These are phyloP conservation scores for Alternaria gansuensis DNA, from an alignment of 2,329 filamentous ascomycete species.

Conservation along the genomic window DNA sequence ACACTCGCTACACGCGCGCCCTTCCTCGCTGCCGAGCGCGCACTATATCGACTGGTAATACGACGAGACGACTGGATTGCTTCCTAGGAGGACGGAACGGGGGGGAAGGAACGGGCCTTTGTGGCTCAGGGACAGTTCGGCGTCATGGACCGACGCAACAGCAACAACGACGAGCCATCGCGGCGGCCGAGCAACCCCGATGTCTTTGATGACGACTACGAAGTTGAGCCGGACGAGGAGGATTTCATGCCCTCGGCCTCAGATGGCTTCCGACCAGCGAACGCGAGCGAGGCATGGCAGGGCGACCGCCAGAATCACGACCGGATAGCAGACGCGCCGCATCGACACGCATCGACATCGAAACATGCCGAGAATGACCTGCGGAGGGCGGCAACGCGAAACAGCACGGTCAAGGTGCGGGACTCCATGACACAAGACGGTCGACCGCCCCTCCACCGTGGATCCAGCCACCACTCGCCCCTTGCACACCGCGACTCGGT, in stretches of 20 bases:
- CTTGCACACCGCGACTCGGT: slow-evolving; percentile 50
- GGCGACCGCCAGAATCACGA: slow-evolving; percentile 39
- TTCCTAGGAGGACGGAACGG: slow-evolving; percentile 31
- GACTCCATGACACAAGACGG: slow-evolving; percentile 36
- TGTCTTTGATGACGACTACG: slow-evolving; percentile 61
- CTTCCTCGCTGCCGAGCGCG: slow-evolving; percentile 23
- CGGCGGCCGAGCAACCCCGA: slow-evolving; percentile 50
- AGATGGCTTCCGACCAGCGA: slow-evolving; percentile 57
- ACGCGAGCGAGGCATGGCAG: slow-evolving; percentile 32
- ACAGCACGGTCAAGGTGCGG: slow-evolving; percentile 50
- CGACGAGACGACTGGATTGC: slow-evolving; percentile 27
- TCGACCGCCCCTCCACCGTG: slow-evolving; percentile 34
- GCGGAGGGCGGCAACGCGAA: slow-evolving; percentile 48
- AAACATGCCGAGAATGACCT: slow-evolving; percentile 38
- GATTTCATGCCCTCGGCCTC: slow-evolving; percentile 56
- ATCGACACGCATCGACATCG: slow-evolving; percentile 36
- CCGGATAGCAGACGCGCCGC: slow-evolving; percentile 31
- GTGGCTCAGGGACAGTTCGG: slow-evolving; percentile 43
- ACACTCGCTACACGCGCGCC: slow-evolving; percentile 33
- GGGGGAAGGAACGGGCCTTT: slow-evolving; percentile 38
- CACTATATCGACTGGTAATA: slow-evolving; percentile 19
- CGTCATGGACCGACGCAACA: slow-evolving; percentile 53
- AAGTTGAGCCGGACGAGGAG: slow-evolving; percentile 52
- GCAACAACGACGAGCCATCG: slow-evolving; percentile 42
- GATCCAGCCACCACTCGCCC: slow-evolving; percentile 37